phyloP scores from a whole-genome alignment of 2,329 filamentous ascomycete species.

The Ambrosiella cleistominuta region DNA sequence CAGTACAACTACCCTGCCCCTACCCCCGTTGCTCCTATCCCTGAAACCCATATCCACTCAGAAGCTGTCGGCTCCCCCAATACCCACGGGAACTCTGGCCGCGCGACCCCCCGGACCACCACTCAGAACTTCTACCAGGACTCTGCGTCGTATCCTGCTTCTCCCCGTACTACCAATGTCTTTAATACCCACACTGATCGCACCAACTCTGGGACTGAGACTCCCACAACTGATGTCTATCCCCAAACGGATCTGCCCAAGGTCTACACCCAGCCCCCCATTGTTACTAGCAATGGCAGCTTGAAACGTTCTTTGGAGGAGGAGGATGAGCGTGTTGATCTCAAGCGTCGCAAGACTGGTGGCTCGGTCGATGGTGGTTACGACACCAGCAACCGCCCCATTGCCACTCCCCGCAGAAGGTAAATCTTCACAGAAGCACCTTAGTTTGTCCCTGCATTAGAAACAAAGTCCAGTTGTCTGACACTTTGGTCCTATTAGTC shows the following conservation, averaged over 20 bases:
- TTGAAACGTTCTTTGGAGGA: constrained; percentile 38
- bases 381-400: constrained; percentile 31
- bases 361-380: constrained; percentile 40
- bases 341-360: constrained; percentile 62
- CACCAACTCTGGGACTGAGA: constrained; percentile 45
- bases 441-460: constrained; percentile 2
- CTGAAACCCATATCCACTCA: constrained; percentile 62
- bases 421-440: constrained; percentile 16
- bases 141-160: constrained; percentile 55
- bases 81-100: constrained; percentile 40
- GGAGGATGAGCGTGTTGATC: constrained; percentile 39
- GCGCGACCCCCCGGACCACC: constrained; percentile 68
- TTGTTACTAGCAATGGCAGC: constrained; percentile 46
- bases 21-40: constrained; percentile 46
- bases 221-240: constrained; percentile 50
- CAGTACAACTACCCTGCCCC: constrained; percentile 64
- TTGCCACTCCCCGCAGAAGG: constrained; percentile 26
- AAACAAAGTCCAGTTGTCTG: constrained; percentile 13
- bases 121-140: constrained; percentile 53
- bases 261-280: constrained; percentile 45
- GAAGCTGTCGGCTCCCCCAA: constrained; percentile 66
- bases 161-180: constrained; percentile 61
- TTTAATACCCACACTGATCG: constrained; percentile 77
- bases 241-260: constrained; percentile 43
- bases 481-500: constrained; percentile 13